Conservation (phyloP, 768 basidiomycete genomes). For the Rhodosporidiobolus sp. region DNA sequence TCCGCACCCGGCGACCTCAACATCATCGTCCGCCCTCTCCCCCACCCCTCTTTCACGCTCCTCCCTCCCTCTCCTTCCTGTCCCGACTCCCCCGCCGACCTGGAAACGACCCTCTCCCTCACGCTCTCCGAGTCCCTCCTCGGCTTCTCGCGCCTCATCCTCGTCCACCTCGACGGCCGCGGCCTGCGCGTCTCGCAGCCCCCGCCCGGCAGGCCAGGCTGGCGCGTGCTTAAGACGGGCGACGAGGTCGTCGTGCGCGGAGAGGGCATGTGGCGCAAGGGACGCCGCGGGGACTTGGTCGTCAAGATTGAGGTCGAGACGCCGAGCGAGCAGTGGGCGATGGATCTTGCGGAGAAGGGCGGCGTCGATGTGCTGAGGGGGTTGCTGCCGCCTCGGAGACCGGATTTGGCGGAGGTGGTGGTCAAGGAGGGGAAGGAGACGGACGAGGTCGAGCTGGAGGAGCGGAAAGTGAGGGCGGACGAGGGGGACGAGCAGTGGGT, state of each 20-base stretch:
- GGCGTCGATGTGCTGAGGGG: constrained; percentile 59
- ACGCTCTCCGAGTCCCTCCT: constrained; percentile 90
- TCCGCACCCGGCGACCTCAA: constrained; percentile 81
- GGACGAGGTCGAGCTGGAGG: constrained; percentile 47
- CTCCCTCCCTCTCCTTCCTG: background rate
- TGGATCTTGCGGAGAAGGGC: constrained; percentile 62
- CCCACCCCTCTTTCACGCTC: constrained; percentile 78
- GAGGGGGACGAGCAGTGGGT: constrained; percentile 14
- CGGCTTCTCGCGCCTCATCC: constrained; percentile 85
- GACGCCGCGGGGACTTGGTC: constrained; percentile 70
- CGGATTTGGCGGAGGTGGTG: constrained; percentile 67
- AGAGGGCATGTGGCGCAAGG: constrained; percentile 85
- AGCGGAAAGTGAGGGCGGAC: constrained; percentile 12
- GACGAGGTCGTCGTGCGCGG: constrained; percentile 71
- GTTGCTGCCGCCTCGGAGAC: constrained; percentile 73
- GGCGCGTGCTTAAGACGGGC: constrained; percentile 64
- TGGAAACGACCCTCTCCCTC: constrained; percentile 74
- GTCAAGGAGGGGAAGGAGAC: constrained; percentile 72
- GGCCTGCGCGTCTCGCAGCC: constrained; percentile 77
- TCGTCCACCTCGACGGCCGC: constrained; percentile 89
- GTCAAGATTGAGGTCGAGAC: constrained; percentile 82
- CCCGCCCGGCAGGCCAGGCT: constrained; percentile 56
- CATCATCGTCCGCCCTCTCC: constrained; percentile 66
- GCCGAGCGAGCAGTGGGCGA: constrained; percentile 76
- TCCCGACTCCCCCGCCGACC: constrained; percentile 57